phyloP scores from a whole-genome alignment of 2,329 filamentous ascomycete species.

The Alternaria atra region DNA sequence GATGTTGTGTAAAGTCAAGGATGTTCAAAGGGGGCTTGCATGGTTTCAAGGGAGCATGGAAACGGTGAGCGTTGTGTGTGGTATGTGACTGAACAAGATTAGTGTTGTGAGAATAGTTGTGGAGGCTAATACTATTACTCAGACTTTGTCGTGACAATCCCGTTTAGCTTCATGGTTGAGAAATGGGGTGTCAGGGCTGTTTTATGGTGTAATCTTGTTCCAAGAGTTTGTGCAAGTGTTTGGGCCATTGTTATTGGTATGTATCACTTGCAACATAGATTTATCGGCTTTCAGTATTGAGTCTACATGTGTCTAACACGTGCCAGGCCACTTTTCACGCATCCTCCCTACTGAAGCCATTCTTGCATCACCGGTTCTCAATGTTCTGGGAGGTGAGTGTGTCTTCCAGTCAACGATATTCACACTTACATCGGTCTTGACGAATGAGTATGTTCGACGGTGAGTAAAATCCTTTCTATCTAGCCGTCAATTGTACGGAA shows the following conservation, averaged over 20 bases:
- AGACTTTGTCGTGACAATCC: conserved; percentile 49
- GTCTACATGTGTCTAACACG: background rate
- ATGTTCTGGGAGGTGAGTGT: conserved; percentile 48
- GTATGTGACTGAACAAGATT: conserved; percentile 29
- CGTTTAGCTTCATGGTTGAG: conserved; percentile 47
- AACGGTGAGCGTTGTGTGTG: conserved; percentile 47
- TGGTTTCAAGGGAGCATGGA: conserved; percentile 61
- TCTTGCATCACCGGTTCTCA: conserved; percentile 41
- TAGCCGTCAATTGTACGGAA: background rate
- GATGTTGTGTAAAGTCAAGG: conserved; percentile 63
- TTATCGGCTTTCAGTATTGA: background rate
- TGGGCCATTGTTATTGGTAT: conserved; percentile 46
- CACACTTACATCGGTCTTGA: conserved; percentile 44
- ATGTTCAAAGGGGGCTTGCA: conserved; percentile 61
- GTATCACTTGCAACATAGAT: conserved; percentile 9
- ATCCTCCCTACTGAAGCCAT: conserved; percentile 44
- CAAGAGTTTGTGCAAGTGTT: conserved; percentile 38
- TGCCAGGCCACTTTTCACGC: conserved; percentile 33
- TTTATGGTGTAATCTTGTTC: conserved; percentile 45
- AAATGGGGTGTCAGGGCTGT: conserved; percentile 39
- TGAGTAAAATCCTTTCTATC: conserved; percentile 13
- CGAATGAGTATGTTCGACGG: conserved; percentile 45
- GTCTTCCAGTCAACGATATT: conserved; percentile 49
- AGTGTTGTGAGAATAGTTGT: background rate
- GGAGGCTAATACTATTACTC: background rate